Conservation (phyloP, 208 protist genomes). For the Trypanosoma caninum region DNA sequence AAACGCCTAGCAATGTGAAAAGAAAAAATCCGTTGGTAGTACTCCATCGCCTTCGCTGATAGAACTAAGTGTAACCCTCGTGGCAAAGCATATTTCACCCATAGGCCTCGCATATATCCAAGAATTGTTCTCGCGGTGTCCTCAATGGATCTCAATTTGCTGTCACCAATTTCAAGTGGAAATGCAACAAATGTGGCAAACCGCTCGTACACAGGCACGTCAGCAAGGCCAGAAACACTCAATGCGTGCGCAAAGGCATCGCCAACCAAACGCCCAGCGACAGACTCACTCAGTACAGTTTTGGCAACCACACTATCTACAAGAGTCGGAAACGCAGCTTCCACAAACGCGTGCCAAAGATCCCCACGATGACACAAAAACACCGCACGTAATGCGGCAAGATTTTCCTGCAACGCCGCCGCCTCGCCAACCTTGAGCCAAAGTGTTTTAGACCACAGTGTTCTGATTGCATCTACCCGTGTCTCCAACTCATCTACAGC, state of each 20-base stretch:
- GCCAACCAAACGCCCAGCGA: conserved; percentile 21
- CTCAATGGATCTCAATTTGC: conserved; percentile 41
- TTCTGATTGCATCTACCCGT: conserved; percentile 59
- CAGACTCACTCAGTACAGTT: conserved; percentile 11
- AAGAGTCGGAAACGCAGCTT: conserved; percentile 31
- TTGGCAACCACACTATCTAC: conserved; percentile 20
- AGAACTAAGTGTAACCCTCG: conserved; percentile 61
- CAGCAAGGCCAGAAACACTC: conserved; percentile 29
- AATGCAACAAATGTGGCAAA: conserved; percentile 22
- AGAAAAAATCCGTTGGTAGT: conserved; percentile 75
- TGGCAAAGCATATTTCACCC: conserved; percentile 44
- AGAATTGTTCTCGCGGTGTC: conserved; percentile 49
- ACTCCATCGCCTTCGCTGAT: conserved; percentile 55
- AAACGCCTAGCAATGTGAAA: conserved; percentile 65
- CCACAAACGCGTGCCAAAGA: conserved; percentile 78
- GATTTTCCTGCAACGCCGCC: conserved; percentile 33
- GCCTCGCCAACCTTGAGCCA: conserved; percentile 57
- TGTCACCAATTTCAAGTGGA: conserved; percentile 12
- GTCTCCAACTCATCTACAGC: conserved; percentile 60
- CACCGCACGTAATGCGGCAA: conserved; percentile 51
- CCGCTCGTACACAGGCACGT: conserved; percentile 21
- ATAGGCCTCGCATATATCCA: conserved; percentile 33
- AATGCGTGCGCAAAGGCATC: conserved; percentile 37
- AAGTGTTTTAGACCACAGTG: conserved; percentile 72
- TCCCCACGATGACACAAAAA: conserved; percentile 86